Evolutionary conservation across 805 yeast genomes (phyloP), one percentile per base, ranked within the genome.

Genomic region (Saturnispora mendoncae): DNA sequence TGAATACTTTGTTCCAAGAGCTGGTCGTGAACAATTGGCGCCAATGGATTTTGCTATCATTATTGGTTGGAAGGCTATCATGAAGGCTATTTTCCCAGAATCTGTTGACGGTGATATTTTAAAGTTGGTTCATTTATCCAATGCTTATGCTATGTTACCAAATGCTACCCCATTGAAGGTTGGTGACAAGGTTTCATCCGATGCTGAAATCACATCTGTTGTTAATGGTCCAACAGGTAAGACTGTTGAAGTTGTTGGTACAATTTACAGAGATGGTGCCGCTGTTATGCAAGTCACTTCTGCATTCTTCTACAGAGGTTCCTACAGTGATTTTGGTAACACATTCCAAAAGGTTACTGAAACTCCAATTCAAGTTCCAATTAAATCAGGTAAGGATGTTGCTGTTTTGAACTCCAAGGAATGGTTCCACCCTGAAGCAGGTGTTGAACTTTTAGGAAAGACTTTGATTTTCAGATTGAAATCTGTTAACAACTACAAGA

Each of bases 41-140:
- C 99, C 99, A 57, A 90, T 92, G 97, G 99, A 92, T 70, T 92
- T 88, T 60, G 97, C 98, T 38, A 92, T 92, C 62, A 97, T 92
- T 44, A 77, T 88, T 54, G 97, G 98, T 35, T 92, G 99, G 99
- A 83, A 82, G 68, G 94, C 97, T 38, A 90, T 92, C 60, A 90
- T 92, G 69, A 86, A 84, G 70, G 88, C 97, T n/a, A 84, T 92
- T 54, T 92, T 92, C 92, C 98, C 98, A 42, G 76, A 77, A 60
- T 78, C 80, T 48, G 94, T 92, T 55, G 97, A 94, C 62, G 98
- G 98, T 66, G 98, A 92, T 62, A 72, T 92, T 58, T 72, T 92
- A 67, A 83, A 81, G 62, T 74, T 92, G 57, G 98, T 92, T 43
- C 99, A 92, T 64, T 71, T 92, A 65, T 84, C 95, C 39, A 92